A percentile compares a stretch with the other conserved stretches of the same genome.
These are phyloP conservation scores for Fistulina hepatica DNA, from an alignment of 1,284 basidiomycete genomes.

Conservation along the genomic window DNA sequence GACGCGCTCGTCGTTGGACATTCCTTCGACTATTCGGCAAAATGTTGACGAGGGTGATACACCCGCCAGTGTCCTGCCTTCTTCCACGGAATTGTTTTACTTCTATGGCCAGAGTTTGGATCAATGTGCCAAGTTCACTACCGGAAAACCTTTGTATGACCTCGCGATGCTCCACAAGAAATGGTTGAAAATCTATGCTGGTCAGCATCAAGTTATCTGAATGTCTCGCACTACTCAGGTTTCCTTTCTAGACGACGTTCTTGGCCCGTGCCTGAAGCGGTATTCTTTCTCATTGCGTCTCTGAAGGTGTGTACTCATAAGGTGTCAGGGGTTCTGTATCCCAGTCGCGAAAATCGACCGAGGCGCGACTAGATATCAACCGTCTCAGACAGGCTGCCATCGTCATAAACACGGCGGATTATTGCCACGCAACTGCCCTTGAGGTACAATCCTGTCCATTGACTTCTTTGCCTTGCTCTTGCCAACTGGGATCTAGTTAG, in stretches of 20 bases:
- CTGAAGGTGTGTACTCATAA: conserved; percentile 1
- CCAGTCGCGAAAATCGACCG: conserved; percentile 55
- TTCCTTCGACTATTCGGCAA: conserved; percentile 28
- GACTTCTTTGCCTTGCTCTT: conserved; percentile 8
- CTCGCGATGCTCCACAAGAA: conserved; percentile 77
- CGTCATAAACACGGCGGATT: conserved; percentile 95
- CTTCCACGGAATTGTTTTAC: conserved; percentile 94
- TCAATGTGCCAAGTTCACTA: conserved; percentile 83
- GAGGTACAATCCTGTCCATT: conserved; percentile 43
- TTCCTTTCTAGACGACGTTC: conserved; percentile 59
- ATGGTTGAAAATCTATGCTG: conserved; percentile 90
- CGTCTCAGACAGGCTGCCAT: conserved; percentile 77
- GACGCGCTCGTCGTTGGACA: conserved; percentile 60
- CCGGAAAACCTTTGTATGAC: conserved; percentile 71
- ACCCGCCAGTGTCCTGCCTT: conserved; percentile 69
- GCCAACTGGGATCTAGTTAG: conserved; percentile 69
- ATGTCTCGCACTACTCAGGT: conserved; percentile 5
- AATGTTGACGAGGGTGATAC: conserved; percentile 37
- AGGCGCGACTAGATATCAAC: conserved; percentile 61
- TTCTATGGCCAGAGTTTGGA: conserved; percentile 95
- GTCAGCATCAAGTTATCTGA: conserved; percentile 25
- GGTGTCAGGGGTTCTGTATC: conserved; percentile 25
- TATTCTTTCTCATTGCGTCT: conserved; percentile 19
- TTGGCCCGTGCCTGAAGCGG: conserved; percentile 65
- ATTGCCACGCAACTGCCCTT: conserved; percentile 84